phyloP scores from a whole-genome alignment of 139 green algal genomes.

The Chlamydomonas sp. region DNA sequence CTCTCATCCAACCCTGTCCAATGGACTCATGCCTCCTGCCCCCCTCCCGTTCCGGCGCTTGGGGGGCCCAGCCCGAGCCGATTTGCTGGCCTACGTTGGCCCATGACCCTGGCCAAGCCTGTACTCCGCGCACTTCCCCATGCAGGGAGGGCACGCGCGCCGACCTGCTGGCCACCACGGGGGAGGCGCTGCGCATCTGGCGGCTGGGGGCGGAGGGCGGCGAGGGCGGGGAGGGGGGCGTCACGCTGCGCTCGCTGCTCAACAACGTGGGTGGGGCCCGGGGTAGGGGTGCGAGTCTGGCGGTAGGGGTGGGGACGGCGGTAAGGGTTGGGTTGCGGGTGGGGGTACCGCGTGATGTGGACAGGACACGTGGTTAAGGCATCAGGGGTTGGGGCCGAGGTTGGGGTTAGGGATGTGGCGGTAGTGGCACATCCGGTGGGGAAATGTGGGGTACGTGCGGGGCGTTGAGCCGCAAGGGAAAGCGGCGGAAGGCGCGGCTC shows the following conservation, averaged over 20 bases:
- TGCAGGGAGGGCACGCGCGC: slow-evolving; percentile 51
- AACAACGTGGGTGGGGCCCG: slow-evolving; percentile 49
- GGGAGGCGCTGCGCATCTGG: slow-evolving; percentile 95
- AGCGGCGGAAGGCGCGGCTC: too few relatives aligned
- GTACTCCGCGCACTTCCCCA: slow-evolving; percentile 86
- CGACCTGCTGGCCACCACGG: slow-evolving; percentile 93
- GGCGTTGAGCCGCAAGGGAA: too few relatives aligned
- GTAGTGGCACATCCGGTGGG: background rate
- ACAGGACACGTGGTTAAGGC: too few relatives aligned
- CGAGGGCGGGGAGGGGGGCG: slow-evolving; percentile 36
- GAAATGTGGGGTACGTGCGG: background rate
- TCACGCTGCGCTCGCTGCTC: slow-evolving; percentile 83
- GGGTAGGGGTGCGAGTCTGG: background rate
- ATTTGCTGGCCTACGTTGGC: too few relatives aligned
- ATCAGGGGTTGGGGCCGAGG: too few relatives aligned
- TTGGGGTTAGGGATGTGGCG: background rate
- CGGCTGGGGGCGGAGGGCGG: slow-evolving; percentile 68
- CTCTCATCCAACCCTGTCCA: too few relatives aligned
- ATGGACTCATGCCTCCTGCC: too few relatives aligned
- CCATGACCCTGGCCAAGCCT: slow-evolving; percentile 64
- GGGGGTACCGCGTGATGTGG: too few relatives aligned
- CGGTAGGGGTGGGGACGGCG: background rate
- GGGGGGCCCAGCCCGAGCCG: too few relatives aligned
- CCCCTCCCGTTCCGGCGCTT: too few relatives aligned
- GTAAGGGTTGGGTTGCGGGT: too few relatives aligned